Evolutionary conservation across 73 alveolate genomes (phyloP), one percentile per base, ranked within the genome.

Genomic region (Uronychia binucleata): DNA sequence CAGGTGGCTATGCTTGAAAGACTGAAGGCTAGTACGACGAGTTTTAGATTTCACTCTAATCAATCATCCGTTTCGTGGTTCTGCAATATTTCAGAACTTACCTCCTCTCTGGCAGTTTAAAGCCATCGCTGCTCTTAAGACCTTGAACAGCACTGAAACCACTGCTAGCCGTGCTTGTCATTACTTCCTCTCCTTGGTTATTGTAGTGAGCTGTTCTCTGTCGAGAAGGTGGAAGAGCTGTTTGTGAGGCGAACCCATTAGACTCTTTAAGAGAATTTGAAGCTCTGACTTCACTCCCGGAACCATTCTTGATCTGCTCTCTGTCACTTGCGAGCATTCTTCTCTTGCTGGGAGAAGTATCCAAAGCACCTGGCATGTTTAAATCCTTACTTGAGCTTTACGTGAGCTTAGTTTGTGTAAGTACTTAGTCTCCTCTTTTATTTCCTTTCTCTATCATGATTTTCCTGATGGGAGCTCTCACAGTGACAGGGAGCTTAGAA

Each of bases 391-490:
- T n/a, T n/a, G n/a, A n/a, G n/a, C n/a, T n/a, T n/a, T n/a, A n/a
- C n/a, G n/a, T n/a, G n/a, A n/a, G n/a, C n/a, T n/a, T n/a, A n/a
- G n/a, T n/a, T n/a, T n/a, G n/a, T n/a, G n/a, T 11, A 19, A 46
- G 5, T 19, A 46, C 67, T 46, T 46, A 84, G 19, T 33, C 82
- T 25, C 79, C 31, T 34, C 33, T n/a, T 74, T 75, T 26, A 33
- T 33, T 33, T 60, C 75, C 90, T 1, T 33, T 31, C 33, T 83
- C 90, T 33, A 83, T 83, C 33, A 83, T 29, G 26, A 76, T 30
- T 30, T 83, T 83, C 59, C 60, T 83, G 1, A 83, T 0, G 1
- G 90, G 90, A 34, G 90, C 34, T 75, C 75, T 75, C 34, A 79
- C 33, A 28, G 29, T 34, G 26, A 83, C 84, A 29, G 75, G 84